Evolutionary conservation across 2,329 filamentous ascomycete species (phyloP), one percentile per base, ranked within the genome.

Genomic region (Drechslerella coelobrocha): DNA sequence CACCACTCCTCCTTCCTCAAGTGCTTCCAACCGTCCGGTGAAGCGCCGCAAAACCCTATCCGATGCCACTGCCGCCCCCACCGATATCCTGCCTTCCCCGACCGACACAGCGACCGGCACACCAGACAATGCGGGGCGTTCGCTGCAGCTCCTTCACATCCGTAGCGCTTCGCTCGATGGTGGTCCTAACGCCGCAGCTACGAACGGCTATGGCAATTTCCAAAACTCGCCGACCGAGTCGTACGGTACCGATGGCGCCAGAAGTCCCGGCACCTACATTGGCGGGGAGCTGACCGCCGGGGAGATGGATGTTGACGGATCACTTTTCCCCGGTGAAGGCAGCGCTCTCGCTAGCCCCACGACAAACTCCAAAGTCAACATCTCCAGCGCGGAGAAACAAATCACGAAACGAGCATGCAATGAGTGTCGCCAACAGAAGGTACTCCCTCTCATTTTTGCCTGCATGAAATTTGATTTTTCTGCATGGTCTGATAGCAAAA

Each of bases 401-500:
- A 86, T 86, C 60, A 87, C 89, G 52, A 91, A 93, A 81, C 84
- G 90, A 76, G 90, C 90, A 4, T 93, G 90, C 79, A 92, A 92
- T 77, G 89, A 93, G 79, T 93, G 89, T 78, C 84, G 89, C 72
- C 90, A 93, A 80, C 90, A 93, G 79, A 93, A 93, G 83, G 89
- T 91, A 81, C 84, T 81, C 83, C 78, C 77, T 27, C 45, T 50
- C 34, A 39, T 41, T 51, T 54, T 26, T 53, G 52, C 23, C 31
- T 69, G 23, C 41, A 24, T 47, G 7, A 57, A 31, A 59, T 10
- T 26, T 8, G 12, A 10, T 24, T 12, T 31, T 8, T n/a, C 45
- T 50, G 4, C 10, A 10, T 9, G 31, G 6, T 45, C 19, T 37
- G 12, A 14, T 8, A 43, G 48, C 43, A n/a, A 7, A 56, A 50